phyloP scores from a whole-genome alignment of 2,329 filamentous ascomycete species.

The Scortechinia acanthostroma region DNA sequence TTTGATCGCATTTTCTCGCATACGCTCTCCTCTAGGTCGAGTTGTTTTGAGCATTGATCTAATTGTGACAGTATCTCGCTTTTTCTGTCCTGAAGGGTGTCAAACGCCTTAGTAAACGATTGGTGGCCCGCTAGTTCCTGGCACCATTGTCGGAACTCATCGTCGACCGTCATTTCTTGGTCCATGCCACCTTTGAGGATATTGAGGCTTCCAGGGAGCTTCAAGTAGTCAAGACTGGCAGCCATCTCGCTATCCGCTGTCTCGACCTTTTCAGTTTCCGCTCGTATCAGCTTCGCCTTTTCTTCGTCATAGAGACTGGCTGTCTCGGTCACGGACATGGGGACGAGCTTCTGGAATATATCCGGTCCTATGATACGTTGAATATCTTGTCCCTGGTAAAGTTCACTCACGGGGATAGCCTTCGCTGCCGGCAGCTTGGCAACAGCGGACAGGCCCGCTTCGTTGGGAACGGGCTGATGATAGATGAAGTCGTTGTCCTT shows the following conservation, averaged over 20 bases:
- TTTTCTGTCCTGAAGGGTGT: slow-evolving; percentile 72
- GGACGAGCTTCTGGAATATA: slow-evolving; percentile 92
- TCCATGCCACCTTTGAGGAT: slow-evolving; percentile 89
- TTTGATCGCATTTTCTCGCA: slow-evolving; percentile 99
- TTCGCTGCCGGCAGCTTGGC: slow-evolving; percentile 91
- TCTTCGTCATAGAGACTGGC: slow-evolving; percentile 97
- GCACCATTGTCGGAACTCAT: slow-evolving; percentile 90
- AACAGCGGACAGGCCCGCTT: slow-evolving; percentile 74
- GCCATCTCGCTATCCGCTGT: slow-evolving; percentile 92
- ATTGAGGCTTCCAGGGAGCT: slow-evolving; percentile 80
- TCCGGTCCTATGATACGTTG: slow-evolving; percentile 94
- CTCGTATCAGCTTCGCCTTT: slow-evolving; percentile 89
- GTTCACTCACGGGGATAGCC: slow-evolving; percentile 89
- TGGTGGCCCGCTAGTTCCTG: slow-evolving; percentile 46
- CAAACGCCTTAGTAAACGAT: slow-evolving; percentile 67
- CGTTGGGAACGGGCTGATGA: slow-evolving; percentile 81
- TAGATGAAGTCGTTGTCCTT: slow-evolving; percentile 99
- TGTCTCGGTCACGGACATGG: slow-evolving; percentile 90
- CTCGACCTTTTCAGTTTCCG: slow-evolving; percentile 88
- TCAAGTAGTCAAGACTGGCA: slow-evolving; percentile 85
- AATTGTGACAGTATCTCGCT: slow-evolving; percentile 65
- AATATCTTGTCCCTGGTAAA: slow-evolving; percentile 96
- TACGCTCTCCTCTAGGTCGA: slow-evolving; percentile 95
- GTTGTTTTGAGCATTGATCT: slow-evolving; percentile 75
- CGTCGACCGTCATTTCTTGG: slow-evolving; percentile 78